These are phyloP conservation scores for Piper betle DNA, from an alignment of 164 flowering plant species.

Conservation along the genomic window DNA sequence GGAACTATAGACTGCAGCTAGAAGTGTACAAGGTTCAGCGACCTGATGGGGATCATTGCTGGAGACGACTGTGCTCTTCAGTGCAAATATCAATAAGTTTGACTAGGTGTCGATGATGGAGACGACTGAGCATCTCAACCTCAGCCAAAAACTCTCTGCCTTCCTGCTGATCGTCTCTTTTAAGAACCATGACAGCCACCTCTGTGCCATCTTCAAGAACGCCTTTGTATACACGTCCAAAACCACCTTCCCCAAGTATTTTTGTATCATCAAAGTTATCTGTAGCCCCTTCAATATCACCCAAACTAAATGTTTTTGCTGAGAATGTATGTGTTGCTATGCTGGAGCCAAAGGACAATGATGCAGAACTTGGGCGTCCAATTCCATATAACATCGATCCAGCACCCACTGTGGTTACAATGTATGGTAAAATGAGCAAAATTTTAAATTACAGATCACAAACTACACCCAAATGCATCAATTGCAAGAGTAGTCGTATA, in stretches of 20 bases:
- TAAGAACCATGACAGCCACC: conserved; percentile 79
- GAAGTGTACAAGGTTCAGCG: conserved; percentile 83
- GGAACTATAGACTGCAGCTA: conserved; percentile 80
- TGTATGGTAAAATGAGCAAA: background rate
- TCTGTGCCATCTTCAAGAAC: conserved; percentile 67
- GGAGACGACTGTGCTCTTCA: conserved; percentile 63
- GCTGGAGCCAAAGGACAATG: too few relatives aligned
- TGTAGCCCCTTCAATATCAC: too few relatives aligned
- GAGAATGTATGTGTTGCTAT: conserved; percentile 60
- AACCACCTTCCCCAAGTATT: conserved; percentile 94
- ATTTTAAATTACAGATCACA: background rate
- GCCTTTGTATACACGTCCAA: conserved; percentile 86
- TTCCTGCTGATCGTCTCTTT: conserved; percentile 84
- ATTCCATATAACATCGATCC: too few relatives aligned
- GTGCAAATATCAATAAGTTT: conserved; percentile 88
- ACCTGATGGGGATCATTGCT: too few relatives aligned
- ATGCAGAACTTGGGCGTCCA: too few relatives aligned
- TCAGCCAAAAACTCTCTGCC: conserved; percentile 88
- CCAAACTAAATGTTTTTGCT: too few relatives aligned
- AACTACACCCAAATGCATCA: background rate
- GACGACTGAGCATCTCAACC: conserved; percentile 95
- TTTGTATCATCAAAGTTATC: too few relatives aligned
- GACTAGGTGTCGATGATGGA: conserved; percentile 90
- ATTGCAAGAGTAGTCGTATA: conserved; percentile 7
- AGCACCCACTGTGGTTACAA: conserved; percentile 7